Evolutionary conservation across 768 basidiomycete genomes (phyloP).

Genomic region (Boletus reticuloceps): DNA sequence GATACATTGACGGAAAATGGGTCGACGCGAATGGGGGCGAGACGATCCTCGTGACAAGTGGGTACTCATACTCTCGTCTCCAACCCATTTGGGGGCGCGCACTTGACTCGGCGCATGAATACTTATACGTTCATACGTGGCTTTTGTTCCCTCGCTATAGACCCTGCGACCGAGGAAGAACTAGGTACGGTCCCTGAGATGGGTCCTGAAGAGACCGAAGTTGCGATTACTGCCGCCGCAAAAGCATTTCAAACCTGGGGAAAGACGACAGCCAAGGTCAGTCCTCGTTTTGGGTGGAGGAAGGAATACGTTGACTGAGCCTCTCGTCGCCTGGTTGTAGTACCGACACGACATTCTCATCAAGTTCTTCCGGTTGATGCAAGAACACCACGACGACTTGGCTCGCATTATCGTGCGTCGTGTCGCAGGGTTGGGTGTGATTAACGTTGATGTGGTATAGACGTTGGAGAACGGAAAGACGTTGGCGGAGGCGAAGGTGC

Average conservation of each 20-base stretch:
- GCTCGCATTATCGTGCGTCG: slow-evolving; percentile 75
- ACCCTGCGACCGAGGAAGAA: slow-evolving; percentile 83
- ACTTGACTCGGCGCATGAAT: neutral
- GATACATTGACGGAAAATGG: slow-evolving; percentile 84
- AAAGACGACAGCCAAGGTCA: slow-evolving; percentile 82
- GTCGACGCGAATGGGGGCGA: slow-evolving; percentile 72
- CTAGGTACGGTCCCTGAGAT: slow-evolving; percentile 90
- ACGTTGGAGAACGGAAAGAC: slow-evolving; percentile 97
- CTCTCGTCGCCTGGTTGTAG: slow-evolving; percentile 33
- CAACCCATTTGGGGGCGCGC: neutral
- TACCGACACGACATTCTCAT: slow-evolving; percentile 79
- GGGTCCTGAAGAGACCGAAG: slow-evolving; percentile 77
- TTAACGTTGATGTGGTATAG: slow-evolving; percentile 37
- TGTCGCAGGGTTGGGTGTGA: neutral
- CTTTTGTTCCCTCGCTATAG: slow-evolving; percentile 37
- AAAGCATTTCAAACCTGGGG: slow-evolving; percentile 85
- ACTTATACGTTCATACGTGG: neutral
- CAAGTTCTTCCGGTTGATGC: slow-evolving; percentile 78
- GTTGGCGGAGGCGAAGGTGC: slow-evolving; percentile 75
- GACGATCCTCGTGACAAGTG: slow-evolving; percentile 75
- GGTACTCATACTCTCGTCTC: slow-evolving; percentile 20
- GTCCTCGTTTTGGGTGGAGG: neutral
- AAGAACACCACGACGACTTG: slow-evolving; percentile 83
- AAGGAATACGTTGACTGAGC: neutral
- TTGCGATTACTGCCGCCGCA: slow-evolving; percentile 80